A percentile compares a stretch with the other conserved stretches of the same genome.
Evolutionary conservation across 768 basidiomycete species (phyloP).

Genomic region (Leccinum subgranulosum): DNA sequence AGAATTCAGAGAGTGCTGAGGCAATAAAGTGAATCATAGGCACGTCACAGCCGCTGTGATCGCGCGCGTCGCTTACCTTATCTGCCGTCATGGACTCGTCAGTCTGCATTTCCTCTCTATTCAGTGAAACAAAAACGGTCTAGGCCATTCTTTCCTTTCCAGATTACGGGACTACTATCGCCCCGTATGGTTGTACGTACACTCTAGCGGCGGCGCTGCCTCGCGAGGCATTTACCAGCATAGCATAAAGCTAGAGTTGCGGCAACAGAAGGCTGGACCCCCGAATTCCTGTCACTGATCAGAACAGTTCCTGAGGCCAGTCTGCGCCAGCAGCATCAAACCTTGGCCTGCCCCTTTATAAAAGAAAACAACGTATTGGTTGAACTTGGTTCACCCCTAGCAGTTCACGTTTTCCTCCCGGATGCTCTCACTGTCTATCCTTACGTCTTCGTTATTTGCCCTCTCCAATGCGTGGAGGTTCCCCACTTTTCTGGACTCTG

Average conservation of each 20-base stretch:
- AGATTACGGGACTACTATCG: neutral
- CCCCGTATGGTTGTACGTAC: neutral
- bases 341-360: slow-evolving; percentile 1
- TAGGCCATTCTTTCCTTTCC: neutral
- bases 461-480: slow-evolving; percentile 4
- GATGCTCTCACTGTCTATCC: slow-evolving; percentile 7
- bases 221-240: neutral
- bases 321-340: neutral
- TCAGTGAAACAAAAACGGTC: too few species aligned
- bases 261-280: neutral
- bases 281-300: neutral
- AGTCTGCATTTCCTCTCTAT: neutral
- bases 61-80: neutral
- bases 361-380: neutral
- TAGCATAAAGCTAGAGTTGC: neutral
- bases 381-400: too few species aligned
- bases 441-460: slow-evolving; percentile 8
- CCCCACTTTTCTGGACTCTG: neutral
- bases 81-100: neutral
- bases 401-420: neutral
- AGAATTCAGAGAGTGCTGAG: neutral
- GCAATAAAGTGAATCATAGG: neutral
- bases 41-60: neutral
- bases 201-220: neutral
- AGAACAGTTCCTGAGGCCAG: neutral